Percentiles rank a stretch among this genome's conserved stretches.
These are phyloP conservation scores for Spiromastix sp. DNA, from an alignment of 2,329 filamentous ascomycete species.

Conservation along the genomic window DNA sequence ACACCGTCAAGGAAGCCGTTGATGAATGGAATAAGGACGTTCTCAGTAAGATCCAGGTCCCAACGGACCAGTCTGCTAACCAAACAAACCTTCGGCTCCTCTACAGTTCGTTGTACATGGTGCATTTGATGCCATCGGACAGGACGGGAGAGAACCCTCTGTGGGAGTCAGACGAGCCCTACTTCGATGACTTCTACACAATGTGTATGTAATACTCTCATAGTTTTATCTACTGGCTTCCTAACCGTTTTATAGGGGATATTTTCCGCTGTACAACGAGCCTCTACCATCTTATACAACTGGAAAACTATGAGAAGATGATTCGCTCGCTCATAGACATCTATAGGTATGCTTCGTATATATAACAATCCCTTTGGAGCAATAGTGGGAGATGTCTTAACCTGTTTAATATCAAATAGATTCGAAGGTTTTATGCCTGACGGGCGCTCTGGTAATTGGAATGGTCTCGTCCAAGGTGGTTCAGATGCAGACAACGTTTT, in stretches of 20 bases:
- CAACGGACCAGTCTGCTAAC: slow-evolving; percentile 1
- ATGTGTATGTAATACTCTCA: too few relatives aligned
- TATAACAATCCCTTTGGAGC: too few relatives aligned
- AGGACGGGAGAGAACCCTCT: slow-evolving; percentile 62
- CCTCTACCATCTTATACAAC: slow-evolving; percentile 56
- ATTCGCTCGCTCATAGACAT: slow-evolving; percentile 59
- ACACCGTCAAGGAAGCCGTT: slow-evolving; percentile 40
- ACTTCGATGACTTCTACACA: slow-evolving; percentile 64
- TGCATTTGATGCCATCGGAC: slow-evolving; percentile 47
- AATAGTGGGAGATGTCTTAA: too few relatives aligned
- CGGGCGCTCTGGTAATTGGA: slow-evolving; percentile 57
- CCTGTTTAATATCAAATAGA: too few relatives aligned
- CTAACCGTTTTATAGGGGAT: too few relatives aligned
- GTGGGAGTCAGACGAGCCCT: slow-evolving; percentile 55
- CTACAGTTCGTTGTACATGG: slow-evolving; percentile 19
- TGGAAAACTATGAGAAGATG: slow-evolving; percentile 52
- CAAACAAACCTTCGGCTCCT: slow-evolving; percentile 44
- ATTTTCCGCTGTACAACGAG: slow-evolving; percentile 56
- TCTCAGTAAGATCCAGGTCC: slow-evolving; percentile 34
- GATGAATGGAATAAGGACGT: slow-evolving; percentile 50
- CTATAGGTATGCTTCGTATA: slow-evolving; percentile 52
- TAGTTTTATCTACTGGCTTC: too few relatives aligned
- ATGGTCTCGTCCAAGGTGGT: slow-evolving; percentile 56
- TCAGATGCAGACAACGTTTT: slow-evolving; percentile 63
- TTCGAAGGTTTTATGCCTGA: slow-evolving; percentile 58